These are phyloP conservation scores for Phylloporus sp. DNA, from an alignment of 768 basidiomycete species.

Conservation along the genomic window DNA sequence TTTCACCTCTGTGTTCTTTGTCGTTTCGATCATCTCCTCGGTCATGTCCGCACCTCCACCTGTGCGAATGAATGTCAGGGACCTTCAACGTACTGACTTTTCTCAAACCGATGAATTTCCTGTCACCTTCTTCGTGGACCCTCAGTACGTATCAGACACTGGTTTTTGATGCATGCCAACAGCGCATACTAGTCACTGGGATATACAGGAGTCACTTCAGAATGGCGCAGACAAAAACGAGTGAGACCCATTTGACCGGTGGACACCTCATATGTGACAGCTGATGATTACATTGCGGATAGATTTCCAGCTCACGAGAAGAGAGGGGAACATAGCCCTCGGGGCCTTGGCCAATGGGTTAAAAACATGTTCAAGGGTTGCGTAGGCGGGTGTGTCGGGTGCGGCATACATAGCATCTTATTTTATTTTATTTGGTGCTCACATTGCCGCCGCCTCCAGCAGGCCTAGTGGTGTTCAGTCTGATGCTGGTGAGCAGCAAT, in stretches of 20 bases:
- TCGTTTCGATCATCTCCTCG: neutral
- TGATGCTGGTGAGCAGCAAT: too few relatives aligned
- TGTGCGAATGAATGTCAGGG: neutral
- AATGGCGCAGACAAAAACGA: too few relatives aligned
- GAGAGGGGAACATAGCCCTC: neutral
- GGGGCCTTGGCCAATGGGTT: too few relatives aligned
- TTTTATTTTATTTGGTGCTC: too few relatives aligned
- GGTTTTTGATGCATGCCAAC: neutral
- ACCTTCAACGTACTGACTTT: neutral
- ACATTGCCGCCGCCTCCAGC: neutral
- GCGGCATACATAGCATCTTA: neutral
- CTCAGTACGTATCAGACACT: neutral
- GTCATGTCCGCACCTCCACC: neutral
- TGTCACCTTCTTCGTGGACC: neutral
- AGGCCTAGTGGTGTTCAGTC: too few relatives aligned
- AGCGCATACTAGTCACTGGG: neutral
- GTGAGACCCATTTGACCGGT: too few relatives aligned
- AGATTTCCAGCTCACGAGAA: neutral
- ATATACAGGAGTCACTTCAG: too few relatives aligned
- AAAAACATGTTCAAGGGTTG: too few relatives aligned
- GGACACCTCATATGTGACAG: too few relatives aligned
- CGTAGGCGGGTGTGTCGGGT: too few relatives aligned
- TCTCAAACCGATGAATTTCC: neutral
- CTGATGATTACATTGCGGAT: neutral
- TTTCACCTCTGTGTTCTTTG: neutral